Conservation (phyloP, 192 early-diverging fungal species). For the Entomortierella lignicola region DNA sequence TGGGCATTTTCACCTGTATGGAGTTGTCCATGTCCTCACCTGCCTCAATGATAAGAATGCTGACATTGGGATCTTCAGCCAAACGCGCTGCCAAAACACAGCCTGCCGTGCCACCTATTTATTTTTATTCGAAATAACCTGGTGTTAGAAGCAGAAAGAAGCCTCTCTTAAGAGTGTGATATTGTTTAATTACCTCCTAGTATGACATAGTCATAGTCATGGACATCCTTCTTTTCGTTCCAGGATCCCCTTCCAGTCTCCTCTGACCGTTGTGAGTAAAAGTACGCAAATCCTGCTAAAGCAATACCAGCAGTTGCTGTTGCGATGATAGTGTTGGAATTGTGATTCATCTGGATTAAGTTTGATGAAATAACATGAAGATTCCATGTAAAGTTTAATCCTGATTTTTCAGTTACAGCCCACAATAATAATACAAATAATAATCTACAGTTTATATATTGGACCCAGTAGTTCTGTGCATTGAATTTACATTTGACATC, state of each 20-base stretch:
- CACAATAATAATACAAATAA: too few relatives aligned
- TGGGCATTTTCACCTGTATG: conserved; percentile 1
- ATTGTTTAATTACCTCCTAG: conserved; percentile 11
- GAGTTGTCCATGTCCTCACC: conserved; percentile 11
- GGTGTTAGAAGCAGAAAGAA: neutral
- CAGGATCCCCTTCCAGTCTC: conserved; percentile 13
- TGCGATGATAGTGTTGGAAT: neutral
- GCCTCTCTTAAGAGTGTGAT: too few relatives aligned
- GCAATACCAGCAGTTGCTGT: conserved; percentile 5
- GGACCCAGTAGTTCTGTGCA: too few relatives aligned
- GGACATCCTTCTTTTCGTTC: conserved; percentile 7
- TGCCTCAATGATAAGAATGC: conserved; percentile 25
- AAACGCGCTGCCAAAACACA: conserved; percentile 28
- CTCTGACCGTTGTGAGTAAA: neutral
- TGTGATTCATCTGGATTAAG: neutral
- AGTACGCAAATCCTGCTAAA: conserved; percentile 13
- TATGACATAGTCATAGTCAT: conserved; percentile 24
- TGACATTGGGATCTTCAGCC: conserved; percentile 18
- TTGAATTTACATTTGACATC: too few relatives aligned
- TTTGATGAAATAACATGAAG: neutral
- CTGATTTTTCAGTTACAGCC: too few relatives aligned
- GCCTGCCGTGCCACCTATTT: conserved; percentile 26
- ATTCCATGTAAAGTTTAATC: too few relatives aligned
- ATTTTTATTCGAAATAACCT: neutral
- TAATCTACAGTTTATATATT: too few relatives aligned